A percentile compares a stretch with the other conserved stretches of the same genome.
Conservation (phyloP, 495 filamentous ascomycete genomes). For the Lichina pygmaea region DNA sequence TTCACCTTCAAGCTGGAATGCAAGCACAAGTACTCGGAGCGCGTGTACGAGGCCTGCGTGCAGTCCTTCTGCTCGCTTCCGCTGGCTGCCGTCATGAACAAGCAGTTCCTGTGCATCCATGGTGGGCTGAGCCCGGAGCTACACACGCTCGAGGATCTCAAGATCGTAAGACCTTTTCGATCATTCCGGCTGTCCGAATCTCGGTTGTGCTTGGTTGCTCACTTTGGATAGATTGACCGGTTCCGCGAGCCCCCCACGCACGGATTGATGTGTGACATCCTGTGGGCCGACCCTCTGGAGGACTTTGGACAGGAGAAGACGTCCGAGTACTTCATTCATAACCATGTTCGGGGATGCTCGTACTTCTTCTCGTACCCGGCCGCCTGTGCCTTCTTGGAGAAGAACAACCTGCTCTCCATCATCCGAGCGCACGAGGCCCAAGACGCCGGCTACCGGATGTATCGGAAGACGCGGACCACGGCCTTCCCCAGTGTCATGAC, state of each 20-base stretch:
- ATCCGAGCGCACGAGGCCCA: constrained; percentile 98
- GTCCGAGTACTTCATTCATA: constrained; percentile 88
- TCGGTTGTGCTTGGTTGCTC: constrained; percentile 2
- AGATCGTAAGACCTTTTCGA: constrained; percentile 29
- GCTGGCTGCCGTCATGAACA: constrained; percentile 96
- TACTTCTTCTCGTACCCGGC: constrained; percentile 98
- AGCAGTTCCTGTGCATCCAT: constrained; percentile 97
- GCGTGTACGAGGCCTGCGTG: constrained; percentile 92
- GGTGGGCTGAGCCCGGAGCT: constrained; percentile 87
- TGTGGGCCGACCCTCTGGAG: constrained; percentile 97
- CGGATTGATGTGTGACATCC: constrained; percentile 94
- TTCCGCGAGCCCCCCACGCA: constrained; percentile 95
- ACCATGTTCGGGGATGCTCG: constrained; percentile 92
- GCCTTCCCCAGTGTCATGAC: constrained; percentile 99
- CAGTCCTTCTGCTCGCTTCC: constrained; percentile 90
- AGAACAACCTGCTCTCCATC: constrained; percentile 92
- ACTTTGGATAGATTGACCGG: constrained; percentile 51
- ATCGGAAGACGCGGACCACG: constrained; percentile 89
- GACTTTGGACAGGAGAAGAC: constrained; percentile 98
- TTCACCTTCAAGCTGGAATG: constrained; percentile 99
- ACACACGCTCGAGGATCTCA: constrained; percentile 82
- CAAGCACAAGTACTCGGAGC: constrained; percentile 95
- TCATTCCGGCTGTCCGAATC: not conserved
- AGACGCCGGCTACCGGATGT: constrained; percentile 97
- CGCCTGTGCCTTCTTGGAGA: constrained; percentile 93